Conservation (phyloP, 805 yeast species). For the Teunomyces aglyptinius region DNA sequence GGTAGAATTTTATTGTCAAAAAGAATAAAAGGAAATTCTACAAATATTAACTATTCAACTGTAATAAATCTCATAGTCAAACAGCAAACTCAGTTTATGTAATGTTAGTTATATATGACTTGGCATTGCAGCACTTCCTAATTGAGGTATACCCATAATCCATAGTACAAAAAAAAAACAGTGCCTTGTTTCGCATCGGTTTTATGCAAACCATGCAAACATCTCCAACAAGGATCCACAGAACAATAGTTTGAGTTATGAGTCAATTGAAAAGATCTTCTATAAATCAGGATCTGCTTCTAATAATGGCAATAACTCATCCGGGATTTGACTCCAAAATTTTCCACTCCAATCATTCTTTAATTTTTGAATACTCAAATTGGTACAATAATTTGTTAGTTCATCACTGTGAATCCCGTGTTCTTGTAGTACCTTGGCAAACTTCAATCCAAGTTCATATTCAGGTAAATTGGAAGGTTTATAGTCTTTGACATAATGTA, state of each 20-base stretch:
- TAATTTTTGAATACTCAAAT: constrained; percentile 16
- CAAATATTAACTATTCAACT: too few species aligned
- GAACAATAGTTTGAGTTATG: background rate
- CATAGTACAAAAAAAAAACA: too few species aligned
- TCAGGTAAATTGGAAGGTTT: constrained; percentile 32
- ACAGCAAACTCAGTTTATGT: too few species aligned
- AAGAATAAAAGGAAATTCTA: too few species aligned
- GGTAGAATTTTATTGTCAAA: too few species aligned
- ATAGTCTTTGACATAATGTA: constrained; percentile 46
- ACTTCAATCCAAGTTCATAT: constrained; percentile 15
- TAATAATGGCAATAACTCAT: constrained; percentile 23
- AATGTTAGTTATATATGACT: too few species aligned
- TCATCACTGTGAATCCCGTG: constrained; percentile 6
- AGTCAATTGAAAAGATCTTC: background rate
- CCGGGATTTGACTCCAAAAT: constrained; percentile 34
- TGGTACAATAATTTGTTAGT: constrained; percentile 11
- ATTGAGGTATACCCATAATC: background rate
- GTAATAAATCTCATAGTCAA: too few species aligned
- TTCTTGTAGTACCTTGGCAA: constrained; percentile 16
- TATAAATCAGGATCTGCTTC: constrained; percentile 2
- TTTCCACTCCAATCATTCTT: constrained; percentile 14
- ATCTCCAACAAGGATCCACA: too few species aligned
- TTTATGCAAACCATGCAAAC: too few species aligned
- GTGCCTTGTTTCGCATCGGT: too few species aligned
- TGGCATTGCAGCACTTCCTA: background rate